Conservation (phyloP, 805 yeast genomes). For the Dipodascus albidus region DNA sequence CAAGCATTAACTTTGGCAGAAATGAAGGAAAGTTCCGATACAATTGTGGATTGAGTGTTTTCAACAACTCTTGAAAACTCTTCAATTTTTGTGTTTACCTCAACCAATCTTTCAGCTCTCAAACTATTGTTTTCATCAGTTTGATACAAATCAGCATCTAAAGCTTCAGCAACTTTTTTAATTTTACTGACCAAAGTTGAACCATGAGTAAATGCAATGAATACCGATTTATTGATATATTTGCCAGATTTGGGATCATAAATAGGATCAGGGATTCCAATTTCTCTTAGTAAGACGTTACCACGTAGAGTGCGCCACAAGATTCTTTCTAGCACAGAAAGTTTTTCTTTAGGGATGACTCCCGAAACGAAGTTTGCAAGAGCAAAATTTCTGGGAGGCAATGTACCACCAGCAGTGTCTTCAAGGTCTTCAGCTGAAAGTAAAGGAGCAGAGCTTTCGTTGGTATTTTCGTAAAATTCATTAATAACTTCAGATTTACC, state of each 20-base stretch:
- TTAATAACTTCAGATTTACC: constrained; percentile 24
- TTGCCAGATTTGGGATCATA: constrained; percentile 49
- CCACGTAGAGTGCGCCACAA: constrained; percentile 92
- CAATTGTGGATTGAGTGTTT: constrained; percentile 56
- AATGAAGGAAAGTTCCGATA: constrained; percentile 67
- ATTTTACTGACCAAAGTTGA: constrained; percentile 58
- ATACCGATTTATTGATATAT: constrained; percentile 62
- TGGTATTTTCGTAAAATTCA: constrained; percentile 26
- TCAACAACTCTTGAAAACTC: constrained; percentile 51
- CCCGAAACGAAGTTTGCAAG: constrained; percentile 56
- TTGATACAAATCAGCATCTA: constrained; percentile 68
- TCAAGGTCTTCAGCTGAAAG: constrained; percentile 24
- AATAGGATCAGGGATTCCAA: constrained; percentile 59
- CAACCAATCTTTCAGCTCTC: constrained; percentile 26
- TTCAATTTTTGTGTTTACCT: constrained; percentile 36
- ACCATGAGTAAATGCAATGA: constrained; percentile 90
- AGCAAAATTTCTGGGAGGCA: constrained; percentile 15
- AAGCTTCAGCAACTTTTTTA: constrained; percentile 74
- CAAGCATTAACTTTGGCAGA: constrained; percentile 67
- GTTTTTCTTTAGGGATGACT: constrained; percentile 61
- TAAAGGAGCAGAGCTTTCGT: constrained; percentile 27
- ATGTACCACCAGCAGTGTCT: constrained; percentile 10
- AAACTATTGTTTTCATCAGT: constrained; percentile 39
- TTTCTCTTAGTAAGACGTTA: constrained; percentile 66
- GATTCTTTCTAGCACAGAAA: constrained; percentile 64